Base-by-base conservation (phyloP, 179 eudicot genomes). In the Amaranthus tricolor region DNA sequence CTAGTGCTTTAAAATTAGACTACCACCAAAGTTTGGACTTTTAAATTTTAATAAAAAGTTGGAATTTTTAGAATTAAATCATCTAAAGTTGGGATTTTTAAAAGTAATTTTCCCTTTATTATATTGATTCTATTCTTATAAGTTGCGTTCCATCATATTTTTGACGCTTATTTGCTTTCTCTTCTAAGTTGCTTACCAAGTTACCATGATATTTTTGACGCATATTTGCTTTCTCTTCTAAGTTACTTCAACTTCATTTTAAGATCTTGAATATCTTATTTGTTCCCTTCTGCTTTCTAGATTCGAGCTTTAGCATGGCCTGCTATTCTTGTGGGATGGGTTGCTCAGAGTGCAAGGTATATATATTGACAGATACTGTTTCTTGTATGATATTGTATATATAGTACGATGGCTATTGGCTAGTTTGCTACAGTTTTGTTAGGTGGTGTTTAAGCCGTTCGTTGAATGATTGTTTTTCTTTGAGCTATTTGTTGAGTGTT, bases 291-390 rank as follows among this genome's bases (percentile, higher is more conserved):
- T 67, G 81, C 62, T 66, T 82, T 56, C 71, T 75, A 96, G 99
- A 93, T 91, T 78, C 90, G 99, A 77, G 97, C 93, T 73, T 87
- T 96, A 74, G 98, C 99, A 77, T 96, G 99, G 99, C 99, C 99
- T 72, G 98, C 98, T 60, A 79, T 91, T 77, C 96, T 96, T 80
- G 84, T 91, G 79, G 98, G 99, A 81, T 91, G 92, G 97, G 92
- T 96, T 79, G 96, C 98, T 78, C 98, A 96, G 82, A 93, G 88
- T 79, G 86, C 86, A 69, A 85, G 88, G 88, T 85, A 20, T 55
- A 55, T 66, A 45, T 69, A 50, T 19, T 24, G 52, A 9, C 47
- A 21, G 20, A 20, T 45, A 2, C 9, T 70, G 44, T 51, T 9
- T 19, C 20, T 49, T 47, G 56, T n/a, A 3, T 16, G 49, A n/a